Base-by-base conservation (phyloP, 2,329 filamentous ascomycete genomes). In the Hysterium pulicare region DNA sequence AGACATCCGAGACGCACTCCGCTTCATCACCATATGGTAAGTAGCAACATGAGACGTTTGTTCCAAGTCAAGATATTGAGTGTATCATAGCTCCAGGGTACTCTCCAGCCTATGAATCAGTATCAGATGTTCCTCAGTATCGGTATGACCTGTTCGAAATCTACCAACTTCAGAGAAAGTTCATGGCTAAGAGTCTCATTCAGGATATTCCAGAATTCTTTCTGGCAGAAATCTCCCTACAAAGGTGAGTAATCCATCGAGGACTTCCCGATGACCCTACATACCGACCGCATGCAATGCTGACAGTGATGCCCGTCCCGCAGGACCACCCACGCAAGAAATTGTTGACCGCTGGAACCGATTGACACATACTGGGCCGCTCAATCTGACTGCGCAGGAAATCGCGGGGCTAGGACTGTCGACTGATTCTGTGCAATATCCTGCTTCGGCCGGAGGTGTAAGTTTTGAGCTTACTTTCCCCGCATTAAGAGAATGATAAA, bases 161-260 rank as follows among this genome's bases (percentile, higher is more conserved):
- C n/a, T n/a, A n/a, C n/a, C n/a, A n/a, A n/a, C n/a, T n/a, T n/a
- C n/a, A n/a, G n/a, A n/a, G n/a, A n/a, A n/a, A n/a, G n/a, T n/a
- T n/a, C n/a, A n/a, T n/a, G n/a, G n/a, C n/a, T n/a, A n/a, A n/a
- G n/a, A n/a, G n/a, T n/a, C n/a, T n/a, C n/a, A n/a, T n/a, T n/a
- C n/a, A n/a, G 34, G 17, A 22, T 44, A 21, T 44, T 44, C 20
- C 37, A 44, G 22, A 34, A 36, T n/a, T 30, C 36, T 7, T 40
- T 44, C 31, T 44, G 41, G 41, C 24, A 44, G 17, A 21, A 44
- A 11, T 39, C 36, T 13, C 30, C 31, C 6, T 44, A 34, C 30
- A 44, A 44, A 44, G 41, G 23, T 42, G 28, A 4, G 15, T 15
- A 13, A 26, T 19, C 19, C 7, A 16, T 24, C 36, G 40, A 26